Base-by-base conservation (phyloP, 208 protist species). In the Leishmania lainsoni region DNA sequence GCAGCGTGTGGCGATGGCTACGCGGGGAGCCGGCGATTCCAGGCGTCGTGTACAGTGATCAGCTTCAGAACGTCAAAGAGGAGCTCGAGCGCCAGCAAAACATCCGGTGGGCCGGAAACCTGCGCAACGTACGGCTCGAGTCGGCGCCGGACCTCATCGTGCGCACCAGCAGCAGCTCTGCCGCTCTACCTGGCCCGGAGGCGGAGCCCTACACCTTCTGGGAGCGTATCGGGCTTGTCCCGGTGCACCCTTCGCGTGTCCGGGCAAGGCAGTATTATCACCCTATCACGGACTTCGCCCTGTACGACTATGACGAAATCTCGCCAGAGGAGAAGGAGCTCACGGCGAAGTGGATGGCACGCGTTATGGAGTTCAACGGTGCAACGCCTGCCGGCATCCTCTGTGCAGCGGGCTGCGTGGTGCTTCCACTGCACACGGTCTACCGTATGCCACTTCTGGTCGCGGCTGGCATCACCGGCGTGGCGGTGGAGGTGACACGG, bases 231-330 rank as follows among this genome's bases (percentile, higher is more conserved):
- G 94, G 94, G 5, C 79, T 96, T 0, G 90, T 95, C 17, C 92
- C 92, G 1, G 88, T 97, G 56, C 91, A 96, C 83, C 93, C 92
- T 16, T 93, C 91, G 0, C 94, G 94, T 39, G 86, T 97, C n/a
- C 90, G 94, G 0, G 85, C 91, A 5, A 87, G 94, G 49, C 94
- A 95, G 85, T 96, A 94, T 78, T 97, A 96, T 75, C 84, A 94
- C 76, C 94, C 94, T 9, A 91, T 90, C 49, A 97, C 94, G 8
- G 91, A 96, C 79, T 97, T 97, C 81, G 90, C 76, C 3, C 83
- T 96, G 4, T 97, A 96, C 76, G 89, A 96, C 88, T 97, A 97
- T 82, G 94, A 97, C 48, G 93, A 96, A 79, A 52, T 95, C 0
- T 82, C 91, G 0, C 94, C 94, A 1, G 92, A 97, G 85, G 94